Evolutionary conservation across 805 yeast genomes (phyloP), one percentile per base, ranked within the genome.

Genomic region (Starmerella davenportii): DNA sequence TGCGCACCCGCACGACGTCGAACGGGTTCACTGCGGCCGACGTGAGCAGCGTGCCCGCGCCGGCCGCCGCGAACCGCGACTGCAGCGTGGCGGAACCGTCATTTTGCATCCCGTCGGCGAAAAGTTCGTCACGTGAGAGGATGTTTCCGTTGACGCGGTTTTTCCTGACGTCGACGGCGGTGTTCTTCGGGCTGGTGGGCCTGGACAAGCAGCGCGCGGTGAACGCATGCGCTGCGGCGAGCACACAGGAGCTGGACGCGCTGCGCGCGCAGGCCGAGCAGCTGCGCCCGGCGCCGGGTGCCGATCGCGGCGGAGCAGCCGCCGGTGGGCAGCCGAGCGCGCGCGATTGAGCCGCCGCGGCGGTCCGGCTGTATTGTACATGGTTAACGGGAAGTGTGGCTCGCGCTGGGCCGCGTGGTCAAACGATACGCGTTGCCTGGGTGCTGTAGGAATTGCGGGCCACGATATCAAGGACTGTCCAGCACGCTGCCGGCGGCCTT

Each of bases 1-100:
- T 46, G 4, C 67, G 58, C 3, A 63, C 66, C 16, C 67, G 47
- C 8, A 61, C 59, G 5, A 63, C 68, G 38, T 63, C 67, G 35
- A 63, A 57, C 11, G 67, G 67, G 25, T 64, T 63, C 27, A 56
- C 60, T 9, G 45, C 55, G n/a, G 62, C 38, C 14, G 66, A 58
- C 13, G 66, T 63, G 37, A 60, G 42, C 17, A 63, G 39, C 20
- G 67, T 58, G 30, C 67, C 67, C 4, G 61, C 51, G 40, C 64
- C 60, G 2, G 67, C 67, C 2, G 66, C 58, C 21, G 57, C 41
- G 49, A 58, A 57, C 13, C 44, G 41, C 21, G 36, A 35, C 15
- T 21, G 43, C 36, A 44, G 40, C 24, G 25, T 23, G 11, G 25
- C 9, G 7, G 9, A 7, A 11, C 11, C 25, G 15, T 28, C 31